Evolutionary conservation across 768 basidiomycete genomes (phyloP).

Genomic region (Baorangia bicolor): DNA sequence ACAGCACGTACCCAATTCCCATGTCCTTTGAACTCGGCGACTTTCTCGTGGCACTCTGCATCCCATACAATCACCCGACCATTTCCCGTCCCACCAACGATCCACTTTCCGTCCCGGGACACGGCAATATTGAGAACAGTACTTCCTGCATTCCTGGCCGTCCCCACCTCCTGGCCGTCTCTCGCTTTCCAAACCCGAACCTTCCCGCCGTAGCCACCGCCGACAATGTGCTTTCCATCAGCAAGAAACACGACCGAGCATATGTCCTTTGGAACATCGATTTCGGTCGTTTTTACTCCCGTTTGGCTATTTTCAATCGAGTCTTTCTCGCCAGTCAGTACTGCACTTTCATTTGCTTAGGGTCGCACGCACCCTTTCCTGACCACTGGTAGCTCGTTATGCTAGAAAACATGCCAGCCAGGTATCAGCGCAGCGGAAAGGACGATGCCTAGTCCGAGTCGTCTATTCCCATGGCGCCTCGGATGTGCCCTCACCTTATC

Average conservation of each 20-base stretch:
- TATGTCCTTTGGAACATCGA: slow-evolving; percentile 5
- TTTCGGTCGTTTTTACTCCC: not conserved
- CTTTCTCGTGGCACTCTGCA: too few relatives aligned
- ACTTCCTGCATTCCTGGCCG: too few relatives aligned
- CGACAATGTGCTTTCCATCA: slow-evolving; percentile 2
- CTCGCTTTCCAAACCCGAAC: slow-evolving; percentile 6
- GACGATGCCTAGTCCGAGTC: not conserved
- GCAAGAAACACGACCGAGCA: slow-evolving; percentile 10
- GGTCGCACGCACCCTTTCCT: not conserved
- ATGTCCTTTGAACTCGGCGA: too few relatives aligned
- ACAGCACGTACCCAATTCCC: too few relatives aligned
- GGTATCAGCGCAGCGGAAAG: not conserved
- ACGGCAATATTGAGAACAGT: too few relatives aligned
- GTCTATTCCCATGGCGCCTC: not conserved
- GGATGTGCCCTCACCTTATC: not conserved
- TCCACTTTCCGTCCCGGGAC: too few relatives aligned
- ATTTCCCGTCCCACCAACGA: too few relatives aligned
- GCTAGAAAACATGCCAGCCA: not conserved
- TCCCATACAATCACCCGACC: too few relatives aligned
- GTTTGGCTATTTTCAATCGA: not conserved
- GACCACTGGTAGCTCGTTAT: not conserved
- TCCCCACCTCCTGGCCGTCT: too few relatives aligned
- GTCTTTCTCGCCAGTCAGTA: not conserved
- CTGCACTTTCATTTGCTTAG: not conserved
- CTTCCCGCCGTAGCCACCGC: slow-evolving; percentile 10